These are phyloP conservation scores for Hapsidospora chrysogenum DNA, from an alignment of 495 filamentous ascomycete genomes.

Conservation along the genomic window DNA sequence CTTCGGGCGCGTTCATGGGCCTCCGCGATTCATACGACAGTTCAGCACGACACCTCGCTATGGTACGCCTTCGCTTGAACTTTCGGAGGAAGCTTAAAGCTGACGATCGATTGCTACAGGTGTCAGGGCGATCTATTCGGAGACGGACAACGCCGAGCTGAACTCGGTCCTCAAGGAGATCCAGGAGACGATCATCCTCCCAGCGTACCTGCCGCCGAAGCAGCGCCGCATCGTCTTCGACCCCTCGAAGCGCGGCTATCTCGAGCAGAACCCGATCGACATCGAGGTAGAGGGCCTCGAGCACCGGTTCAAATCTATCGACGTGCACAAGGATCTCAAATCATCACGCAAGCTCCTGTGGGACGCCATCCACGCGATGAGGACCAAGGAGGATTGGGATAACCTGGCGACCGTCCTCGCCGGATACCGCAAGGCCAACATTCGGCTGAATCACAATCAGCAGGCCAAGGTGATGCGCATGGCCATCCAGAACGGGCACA, in stretches of 20 bases:
- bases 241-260: constrained; percentile 26
- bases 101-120: background rate
- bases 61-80: background rate
- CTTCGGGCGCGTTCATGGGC: no score
- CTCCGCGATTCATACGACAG: no score
- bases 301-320: constrained; percentile 34
- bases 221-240: constrained; percentile 41
- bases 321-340: constrained; percentile 11
- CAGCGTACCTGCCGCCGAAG: constrained; percentile 34
- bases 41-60: constrained; percentile 1
- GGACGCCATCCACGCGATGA: constrained; percentile 31
- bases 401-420: constrained; percentile 42
- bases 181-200: constrained; percentile 48
- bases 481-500: constrained; percentile 18
- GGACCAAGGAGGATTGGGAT: constrained; percentile 36
- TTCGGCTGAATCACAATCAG: constrained; percentile 11
- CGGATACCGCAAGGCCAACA: constrained; percentile 29
- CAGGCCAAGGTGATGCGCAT: constrained; percentile 25
- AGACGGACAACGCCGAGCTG: constrained; percentile 17
- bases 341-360: constrained; percentile 17
- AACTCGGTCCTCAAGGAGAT: constrained; percentile 29
- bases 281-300: constrained; percentile 43
- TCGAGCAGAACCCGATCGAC: constrained; percentile 40
- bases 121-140: constrained; percentile 10
- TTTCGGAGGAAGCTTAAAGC: background rate